Conservation (phyloP, 352 stramenopile genomes). For the Pythium plurisporium region DNA sequence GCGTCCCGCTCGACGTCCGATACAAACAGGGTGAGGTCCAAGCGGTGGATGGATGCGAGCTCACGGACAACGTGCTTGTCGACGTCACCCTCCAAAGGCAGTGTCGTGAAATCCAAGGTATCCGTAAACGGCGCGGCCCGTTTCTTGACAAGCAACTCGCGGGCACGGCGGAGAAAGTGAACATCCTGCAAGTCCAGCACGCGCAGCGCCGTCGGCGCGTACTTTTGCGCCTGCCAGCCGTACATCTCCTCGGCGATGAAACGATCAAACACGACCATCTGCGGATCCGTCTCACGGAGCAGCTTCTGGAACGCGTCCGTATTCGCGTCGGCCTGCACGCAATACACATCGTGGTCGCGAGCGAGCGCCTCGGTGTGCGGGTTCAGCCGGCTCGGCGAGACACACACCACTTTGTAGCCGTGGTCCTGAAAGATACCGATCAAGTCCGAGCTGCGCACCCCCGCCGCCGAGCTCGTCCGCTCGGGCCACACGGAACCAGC, state of each 20-base stretch:
- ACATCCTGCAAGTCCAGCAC: slow-evolving; percentile 93
- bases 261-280: slow-evolving; percentile 76
- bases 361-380: slow-evolving; percentile 49
- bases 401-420: slow-evolving; percentile 67
- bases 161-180: slow-evolving; percentile 84
- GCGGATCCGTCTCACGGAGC: slow-evolving; percentile 45
- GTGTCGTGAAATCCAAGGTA: slow-evolving; percentile 39
- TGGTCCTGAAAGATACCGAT: slow-evolving; percentile 60
- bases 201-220: slow-evolving; percentile 69
- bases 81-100: slow-evolving; percentile 22
- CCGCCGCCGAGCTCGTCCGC: slow-evolving; percentile 82
- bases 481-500: slow-evolving; percentile 81
- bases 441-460: slow-evolving; percentile 76
- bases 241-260: slow-evolving; percentile 88
- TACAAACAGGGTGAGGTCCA: slow-evolving; percentile 70
- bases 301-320: slow-evolving; percentile 61
- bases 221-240: slow-evolving; percentile 70
- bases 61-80: slow-evolving; percentile 73
- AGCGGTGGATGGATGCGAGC: slow-evolving; percentile 70
- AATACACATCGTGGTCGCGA: slow-evolving; percentile 46
- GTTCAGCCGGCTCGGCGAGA: slow-evolving; percentile 77
- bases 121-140: slow-evolving; percentile 31
- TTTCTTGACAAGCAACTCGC: slow-evolving; percentile 78
- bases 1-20: slow-evolving; percentile 60
- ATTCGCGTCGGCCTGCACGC: slow-evolving; percentile 71